A percentile compares a stretch with the other conserved stretches of the same genome.
Conservation (phyloP, 2,329 filamentous ascomycete genomes). For the Colletotrichum tabaci region DNA sequence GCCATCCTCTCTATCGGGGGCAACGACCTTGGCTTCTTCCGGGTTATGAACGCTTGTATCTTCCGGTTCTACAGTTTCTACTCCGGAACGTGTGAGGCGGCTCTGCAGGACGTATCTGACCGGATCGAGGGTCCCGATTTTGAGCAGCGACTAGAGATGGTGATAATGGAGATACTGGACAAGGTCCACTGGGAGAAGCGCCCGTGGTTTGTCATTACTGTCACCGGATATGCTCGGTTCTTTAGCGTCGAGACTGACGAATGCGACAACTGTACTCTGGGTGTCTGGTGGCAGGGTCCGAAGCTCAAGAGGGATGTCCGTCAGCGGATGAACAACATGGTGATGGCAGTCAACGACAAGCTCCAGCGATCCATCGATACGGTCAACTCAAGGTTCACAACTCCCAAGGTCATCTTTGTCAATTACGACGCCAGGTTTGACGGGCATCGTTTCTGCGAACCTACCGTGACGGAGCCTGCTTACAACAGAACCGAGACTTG, state of each 20-base stretch:
- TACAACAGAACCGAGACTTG: conserved; percentile 60
- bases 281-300: conserved; percentile 62
- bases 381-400: conserved; percentile 56
- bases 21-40: conserved; percentile 66
- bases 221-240: conserved; percentile 65
- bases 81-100: conserved; percentile 60
- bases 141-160: conserved; percentile 55
- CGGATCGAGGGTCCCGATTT: conserved; percentile 55
- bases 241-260: conserved; percentile 61
- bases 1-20: conserved; percentile 64
- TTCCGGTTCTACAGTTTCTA: conserved; percentile 66
- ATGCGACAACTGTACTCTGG: conserved; percentile 61
- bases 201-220: conserved; percentile 58
- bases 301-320: conserved; percentile 58
- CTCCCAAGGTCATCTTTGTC: conserved; percentile 59
- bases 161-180: conserved; percentile 61
- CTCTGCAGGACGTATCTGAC: conserved; percentile 53
- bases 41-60: conserved; percentile 65
- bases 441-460: conserved; percentile 62
- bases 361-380: conserved; percentile 53
- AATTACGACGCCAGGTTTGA: conserved; percentile 61
- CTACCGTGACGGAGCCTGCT: conserved; percentile 58
- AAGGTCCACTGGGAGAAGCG: conserved; percentile 60
- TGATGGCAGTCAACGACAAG: conserved; percentile 58
- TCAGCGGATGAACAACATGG: conserved; percentile 60